Percentiles rank a stretch among this genome's conserved stretches.
phyloP scores from a whole-genome alignment of 352 stramenopile species.

The Elongisporangium undulatum region DNA sequence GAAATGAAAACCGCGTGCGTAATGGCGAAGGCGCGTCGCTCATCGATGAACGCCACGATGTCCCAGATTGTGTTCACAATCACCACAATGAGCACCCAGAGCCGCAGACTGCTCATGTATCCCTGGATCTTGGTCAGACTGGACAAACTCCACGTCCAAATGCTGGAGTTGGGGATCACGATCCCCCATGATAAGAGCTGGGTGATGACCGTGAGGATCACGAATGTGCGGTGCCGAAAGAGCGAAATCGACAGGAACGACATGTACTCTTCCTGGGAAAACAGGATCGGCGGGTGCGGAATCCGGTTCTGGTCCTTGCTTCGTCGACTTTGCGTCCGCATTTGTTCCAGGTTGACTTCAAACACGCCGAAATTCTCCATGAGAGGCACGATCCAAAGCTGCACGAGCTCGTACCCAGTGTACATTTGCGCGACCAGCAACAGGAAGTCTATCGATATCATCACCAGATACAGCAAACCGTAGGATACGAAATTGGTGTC shows the following conservation, averaged over 20 bases:
- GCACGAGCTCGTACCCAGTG: slow-evolving; percentile 13
- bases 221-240: slow-evolving; percentile 29
- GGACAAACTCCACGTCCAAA: slow-evolving; percentile 33
- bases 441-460: slow-evolving; percentile 27
- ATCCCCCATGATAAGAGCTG: slow-evolving; percentile 54
- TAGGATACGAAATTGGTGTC: slow-evolving; percentile 37
- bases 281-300: slow-evolving; percentile 1
- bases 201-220: slow-evolving; percentile 19
- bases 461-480: slow-evolving; percentile 35
- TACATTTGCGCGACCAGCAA: slow-evolving; percentile 19
- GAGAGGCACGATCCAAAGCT: slow-evolving; percentile 11
- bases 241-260: slow-evolving; percentile 36
- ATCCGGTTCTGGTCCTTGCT: slow-evolving; percentile 6
- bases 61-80: slow-evolving; percentile 23
- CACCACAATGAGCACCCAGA: slow-evolving; percentile 32
- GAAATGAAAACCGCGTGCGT: slow-evolving; percentile 15
- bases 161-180: slow-evolving; percentile 45
- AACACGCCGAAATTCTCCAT: slow-evolving; percentile 9
- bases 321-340: slow-evolving; percentile 8
- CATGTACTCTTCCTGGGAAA: slow-evolving; percentile 1
- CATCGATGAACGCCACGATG: slow-evolving; percentile 20
- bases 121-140: slow-evolving; percentile 25
- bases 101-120: slow-evolving; percentile 24
- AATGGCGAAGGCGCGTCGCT: slow-evolving; percentile 21
- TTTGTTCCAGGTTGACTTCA: slow-evolving; percentile 8